phyloP scores from a whole-genome alignment of 2,329 filamentous ascomycete species.

The Xylariaceae sp. region DNA sequence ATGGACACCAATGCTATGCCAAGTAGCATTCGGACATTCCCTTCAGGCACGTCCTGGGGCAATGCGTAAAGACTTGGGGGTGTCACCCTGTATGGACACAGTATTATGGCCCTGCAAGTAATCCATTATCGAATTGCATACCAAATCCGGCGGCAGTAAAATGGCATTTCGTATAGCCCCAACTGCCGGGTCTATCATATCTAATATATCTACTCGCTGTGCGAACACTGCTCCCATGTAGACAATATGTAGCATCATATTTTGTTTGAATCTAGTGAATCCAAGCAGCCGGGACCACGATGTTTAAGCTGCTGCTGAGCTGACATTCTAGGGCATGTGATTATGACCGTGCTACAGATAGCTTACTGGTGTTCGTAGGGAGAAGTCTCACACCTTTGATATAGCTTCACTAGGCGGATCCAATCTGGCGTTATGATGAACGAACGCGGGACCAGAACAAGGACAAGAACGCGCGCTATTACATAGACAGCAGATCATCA shows the following conservation, averaged over 20 bases:
- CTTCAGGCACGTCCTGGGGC: conserved; percentile 8
- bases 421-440: no score
- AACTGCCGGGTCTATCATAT: conserved; percentile 25
- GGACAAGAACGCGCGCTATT: no score
- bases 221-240: no score
- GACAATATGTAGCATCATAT: conserved; percentile 7
- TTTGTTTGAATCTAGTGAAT: conserved; percentile 9
- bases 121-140: conserved; percentile 15
- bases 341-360: background rate
- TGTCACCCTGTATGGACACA: conserved; percentile 10
- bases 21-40: conserved; percentile 14
- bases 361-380: background rate
- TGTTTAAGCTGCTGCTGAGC: conserved; percentile 6
- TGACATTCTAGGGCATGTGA: background rate
- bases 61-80: conserved; percentile 12
- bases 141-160: conserved; percentile 18
- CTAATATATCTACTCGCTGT: conserved; percentile 15
- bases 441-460: no score
- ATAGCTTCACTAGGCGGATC: no score
- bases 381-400: background rate
- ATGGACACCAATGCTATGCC: background rate
- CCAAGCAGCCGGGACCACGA: background rate
- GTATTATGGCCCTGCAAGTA: conserved; percentile 19
- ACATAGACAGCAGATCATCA: no score
- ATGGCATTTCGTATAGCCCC: conserved; percentile 22